Conservation (phyloP, 495 filamentous ascomycete genomes). For the Tuber magnatum region DNA sequence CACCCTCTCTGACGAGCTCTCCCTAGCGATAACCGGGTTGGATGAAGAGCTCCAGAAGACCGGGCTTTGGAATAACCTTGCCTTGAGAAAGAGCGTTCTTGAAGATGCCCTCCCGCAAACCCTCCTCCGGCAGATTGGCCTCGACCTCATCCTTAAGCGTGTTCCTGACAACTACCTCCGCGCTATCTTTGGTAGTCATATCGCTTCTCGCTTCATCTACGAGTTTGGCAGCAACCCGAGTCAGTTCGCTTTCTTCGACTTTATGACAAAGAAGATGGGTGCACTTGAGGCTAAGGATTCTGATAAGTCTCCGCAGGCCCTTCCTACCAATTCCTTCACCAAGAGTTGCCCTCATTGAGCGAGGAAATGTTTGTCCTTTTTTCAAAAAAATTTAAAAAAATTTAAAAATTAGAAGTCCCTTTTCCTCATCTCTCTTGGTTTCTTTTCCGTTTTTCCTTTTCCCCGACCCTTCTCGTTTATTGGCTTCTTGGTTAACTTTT, state of each 20-base stretch:
- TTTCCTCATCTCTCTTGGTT: neutral
- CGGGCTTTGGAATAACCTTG: conserved; percentile 78
- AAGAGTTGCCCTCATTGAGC: neutral
- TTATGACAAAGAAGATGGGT: conserved; percentile 43
- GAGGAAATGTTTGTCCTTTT: neutral
- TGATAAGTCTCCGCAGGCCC: neutral
- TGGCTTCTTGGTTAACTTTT: conserved; percentile 7
- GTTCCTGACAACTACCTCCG: conserved; percentile 89
- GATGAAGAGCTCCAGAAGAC: conserved; percentile 93
- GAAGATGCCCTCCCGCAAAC: conserved; percentile 78
- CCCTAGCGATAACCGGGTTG: conserved; percentile 81
- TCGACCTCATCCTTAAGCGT: conserved; percentile 75
- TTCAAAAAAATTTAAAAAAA: neutral
- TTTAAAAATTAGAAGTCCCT: neutral
- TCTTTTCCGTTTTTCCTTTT: neutral
- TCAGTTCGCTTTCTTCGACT: conserved; percentile 98
- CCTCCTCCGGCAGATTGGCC: conserved; percentile 78
- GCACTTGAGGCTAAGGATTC: conserved; percentile 12
- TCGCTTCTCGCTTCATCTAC: conserved; percentile 93
- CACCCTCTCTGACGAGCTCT: conserved; percentile 79
- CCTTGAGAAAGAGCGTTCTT: conserved; percentile 69
- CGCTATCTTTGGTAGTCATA: conserved; percentile 89
- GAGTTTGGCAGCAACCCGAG: conserved; percentile 83
- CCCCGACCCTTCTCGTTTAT: neutral
- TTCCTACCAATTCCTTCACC: neutral